Evolutionary conservation across 192 early-diverging fungal genomes (phyloP), one percentile per base, ranked within the genome.

Genomic region (Coemansia biformis): DNA sequence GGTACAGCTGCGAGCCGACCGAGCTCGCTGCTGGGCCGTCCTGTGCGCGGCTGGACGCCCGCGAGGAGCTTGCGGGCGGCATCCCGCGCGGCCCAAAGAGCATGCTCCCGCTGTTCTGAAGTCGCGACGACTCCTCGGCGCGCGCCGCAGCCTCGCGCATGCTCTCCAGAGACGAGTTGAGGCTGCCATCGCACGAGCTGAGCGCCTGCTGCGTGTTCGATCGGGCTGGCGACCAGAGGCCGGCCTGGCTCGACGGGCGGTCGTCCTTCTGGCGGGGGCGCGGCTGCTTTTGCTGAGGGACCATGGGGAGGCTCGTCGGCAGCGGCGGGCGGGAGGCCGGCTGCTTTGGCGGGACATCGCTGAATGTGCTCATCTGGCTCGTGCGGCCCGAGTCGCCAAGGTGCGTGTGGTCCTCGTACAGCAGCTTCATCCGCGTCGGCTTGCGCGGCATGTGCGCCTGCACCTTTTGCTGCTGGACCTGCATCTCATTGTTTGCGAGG

Each of bases 401-500:
- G 16, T 51, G 54, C 15, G 51, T 31, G 42, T 75, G 72, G 35
- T 75, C 72, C 30, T 75, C 65, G 41, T 75, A 75, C 13, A 75
- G 38, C 16, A 75, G 61, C 52, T 68, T 66, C 63, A 75, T 75
- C n/a, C 66, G 59, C 11, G 65, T 68, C 1, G 72, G 60, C 30
- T 63, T 54, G 24, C 50, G 50, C 10, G 72, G 72, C 60, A 68
- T 75, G 10, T 75, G 60, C 4, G 63, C 59, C 8, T 75, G 59
- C 16, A 68, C 60, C 34, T 68, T 66, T 54, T 75, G 72, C 49
- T 75, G 63, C 45, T 75, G 72, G 4, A 68, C 63, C 13, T 75
- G 64, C 64, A 68, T 63, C 35, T 75, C 72, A 49, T 75, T 75
- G 48, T 75, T 63, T 15, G 72, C 72, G 47, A 75, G 28, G 16